Conservation (phyloP, 768 basidiomycete species). For the Phlegmacium glaucopus region DNA sequence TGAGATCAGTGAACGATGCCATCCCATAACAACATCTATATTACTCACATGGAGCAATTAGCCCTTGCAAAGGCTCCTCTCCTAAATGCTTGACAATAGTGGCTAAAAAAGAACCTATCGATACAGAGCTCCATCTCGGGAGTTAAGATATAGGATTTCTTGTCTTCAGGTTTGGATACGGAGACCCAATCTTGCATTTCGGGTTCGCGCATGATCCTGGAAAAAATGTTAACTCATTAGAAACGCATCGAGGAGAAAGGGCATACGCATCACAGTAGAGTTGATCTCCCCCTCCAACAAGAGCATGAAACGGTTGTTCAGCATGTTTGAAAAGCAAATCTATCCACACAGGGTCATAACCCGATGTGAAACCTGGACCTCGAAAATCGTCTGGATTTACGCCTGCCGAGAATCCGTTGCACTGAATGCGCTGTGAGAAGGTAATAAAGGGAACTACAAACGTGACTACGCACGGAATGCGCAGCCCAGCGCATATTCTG, state of each 20-base stretch:
- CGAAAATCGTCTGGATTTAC: constrained; percentile 87
- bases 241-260: background rate
- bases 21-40: background rate
- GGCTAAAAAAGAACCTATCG: constrained; percentile 87
- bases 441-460: background rate
- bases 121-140: constrained; percentile 72
- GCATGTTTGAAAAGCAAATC: constrained; percentile 86
- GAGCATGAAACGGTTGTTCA: constrained; percentile 78
- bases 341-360: constrained; percentile 91
- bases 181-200: constrained; percentile 86
- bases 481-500: constrained; percentile 93
- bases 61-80: constrained; percentile 88
- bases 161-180: constrained; percentile 52
- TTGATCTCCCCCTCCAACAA: constrained; percentile 94
- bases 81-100: constrained; percentile 85
- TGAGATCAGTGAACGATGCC: constrained; percentile 2
- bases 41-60: constrained; percentile 82
- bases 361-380: constrained; percentile 73
- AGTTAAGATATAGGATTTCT: constrained; percentile 57
- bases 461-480: constrained; percentile 59
- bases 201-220: constrained; percentile 80
- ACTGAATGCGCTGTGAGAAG: constrained; percentile 37
- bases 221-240: background rate
- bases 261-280: constrained; percentile 79
- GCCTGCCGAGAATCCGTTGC: constrained; percentile 87